These are phyloP conservation scores for Pezicula neosporulosa DNA, from an alignment of 2,329 filamentous ascomycete genomes.

Conservation along the genomic window DNA sequence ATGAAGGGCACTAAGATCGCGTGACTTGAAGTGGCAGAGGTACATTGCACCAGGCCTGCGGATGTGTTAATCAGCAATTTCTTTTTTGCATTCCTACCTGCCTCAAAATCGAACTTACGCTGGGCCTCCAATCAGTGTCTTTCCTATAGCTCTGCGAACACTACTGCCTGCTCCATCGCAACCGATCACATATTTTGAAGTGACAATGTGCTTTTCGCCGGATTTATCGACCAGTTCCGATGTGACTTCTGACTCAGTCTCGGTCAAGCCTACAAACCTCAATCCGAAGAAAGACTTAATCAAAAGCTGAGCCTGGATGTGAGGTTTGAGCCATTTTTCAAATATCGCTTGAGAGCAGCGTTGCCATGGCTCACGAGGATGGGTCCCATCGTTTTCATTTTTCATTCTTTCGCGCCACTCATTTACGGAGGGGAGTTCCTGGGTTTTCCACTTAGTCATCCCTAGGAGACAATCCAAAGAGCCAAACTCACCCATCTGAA, in stretches of 20 bases:
- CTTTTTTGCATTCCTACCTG: not conserved
- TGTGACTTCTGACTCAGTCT: not conserved
- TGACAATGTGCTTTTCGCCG: slow-evolving; percentile 17
- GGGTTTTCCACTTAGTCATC: no score
- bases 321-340: slow-evolving; percentile 29
- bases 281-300: slow-evolving; percentile 25
- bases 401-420: slow-evolving; percentile 19
- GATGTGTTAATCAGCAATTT: not conserved
- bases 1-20: slow-evolving; percentile 6
- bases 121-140: slow-evolving; percentile 21
- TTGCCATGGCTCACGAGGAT: slow-evolving; percentile 28
- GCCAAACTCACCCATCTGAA: no score
- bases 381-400: slow-evolving; percentile 27
- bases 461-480: no score
- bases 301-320: slow-evolving; percentile 14
- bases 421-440: not conserved
- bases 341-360: slow-evolving; percentile 30
- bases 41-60: slow-evolving; percentile 5
- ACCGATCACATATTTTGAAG: slow-evolving; percentile 38
- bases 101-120: slow-evolving; percentile 12
- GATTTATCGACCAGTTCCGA: slow-evolving; percentile 9
- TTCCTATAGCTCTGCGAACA: slow-evolving; percentile 5
- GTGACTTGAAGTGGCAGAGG: slow-evolving; percentile 15
- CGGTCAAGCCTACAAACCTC: slow-evolving; percentile 11
- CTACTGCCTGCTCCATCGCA: slow-evolving; percentile 47